These are phyloP conservation scores for Dictyostelium discoideum DNA, from an alignment of 78 protist species.

Conservation along the genomic window dicty_2.7 NC_007088.5:7644001-7644500, in stretches of 20 bases:
- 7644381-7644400: slow-evolving; percentile 42
- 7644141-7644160: slow-evolving; percentile 34
- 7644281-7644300: slow-evolving; percentile 71
- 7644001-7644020: neutral
- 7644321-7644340: slow-evolving; percentile 69
- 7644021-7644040: slow-evolving; percentile 86
- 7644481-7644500: slow-evolving; percentile 27
- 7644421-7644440: slow-evolving; percentile 68
- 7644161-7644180: slow-evolving; percentile 7
- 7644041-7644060: slow-evolving; percentile 88
- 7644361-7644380: slow-evolving; percentile 35
- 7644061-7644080: slow-evolving; percentile 83
- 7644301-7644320: slow-evolving; percentile 24
- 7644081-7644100: slow-evolving; percentile 88
- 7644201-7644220: slow-evolving; percentile 80
- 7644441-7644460: slow-evolving; percentile 29
- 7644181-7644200: neutral
- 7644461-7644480: neutral
- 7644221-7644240: slow-evolving; percentile 66
- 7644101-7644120: slow-evolving; percentile 56
- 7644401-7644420: slow-evolving; percentile 37
- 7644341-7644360: slow-evolving; percentile 39
- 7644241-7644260: slow-evolving; percentile 30
- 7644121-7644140: slow-evolving; percentile 72
- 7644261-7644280: slow-evolving; percentile 65